These are phyloP conservation scores for Lycium barbarum DNA, from an alignment of 257 asterid species.

Conservation along the genomic window DNA sequence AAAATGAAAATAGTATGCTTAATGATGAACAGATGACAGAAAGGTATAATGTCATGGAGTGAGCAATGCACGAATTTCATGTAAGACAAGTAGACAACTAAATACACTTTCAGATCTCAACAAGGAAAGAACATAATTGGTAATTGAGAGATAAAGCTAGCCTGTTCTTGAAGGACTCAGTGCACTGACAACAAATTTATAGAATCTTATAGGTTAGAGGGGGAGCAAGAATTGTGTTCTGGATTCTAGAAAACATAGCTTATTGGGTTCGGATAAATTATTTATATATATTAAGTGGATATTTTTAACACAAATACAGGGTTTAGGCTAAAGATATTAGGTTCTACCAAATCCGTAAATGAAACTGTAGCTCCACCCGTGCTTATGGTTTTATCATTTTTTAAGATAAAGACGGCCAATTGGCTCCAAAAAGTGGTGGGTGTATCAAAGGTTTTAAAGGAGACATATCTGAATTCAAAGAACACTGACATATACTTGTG, in stretches of 20 bases:
- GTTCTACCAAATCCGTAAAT: not conserved
- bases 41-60: not conserved
- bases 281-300: not conserved
- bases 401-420: not conserved
- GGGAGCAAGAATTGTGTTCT: not conserved
- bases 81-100: not conserved
- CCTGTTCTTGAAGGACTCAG: not conserved
- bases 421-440: not conserved
- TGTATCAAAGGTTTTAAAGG: not conserved
- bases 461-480: not conserved
- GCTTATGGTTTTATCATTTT: not conserved
- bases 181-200: not conserved
- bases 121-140: not conserved
- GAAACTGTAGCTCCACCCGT: not conserved
- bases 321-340: not conserved
- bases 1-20: not conserved
- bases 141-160: constrained; percentile 8
- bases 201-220: not conserved
- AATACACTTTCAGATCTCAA: not conserved
- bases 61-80: not conserved
- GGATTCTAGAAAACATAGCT: not conserved
- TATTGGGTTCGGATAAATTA: not conserved
- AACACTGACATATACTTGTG: not conserved
- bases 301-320: not conserved
- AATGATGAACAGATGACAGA: not conserved